Base-by-base conservation (phyloP, 2,329 filamentous ascomycete species). In the Cryphonectria naterciae region DNA sequence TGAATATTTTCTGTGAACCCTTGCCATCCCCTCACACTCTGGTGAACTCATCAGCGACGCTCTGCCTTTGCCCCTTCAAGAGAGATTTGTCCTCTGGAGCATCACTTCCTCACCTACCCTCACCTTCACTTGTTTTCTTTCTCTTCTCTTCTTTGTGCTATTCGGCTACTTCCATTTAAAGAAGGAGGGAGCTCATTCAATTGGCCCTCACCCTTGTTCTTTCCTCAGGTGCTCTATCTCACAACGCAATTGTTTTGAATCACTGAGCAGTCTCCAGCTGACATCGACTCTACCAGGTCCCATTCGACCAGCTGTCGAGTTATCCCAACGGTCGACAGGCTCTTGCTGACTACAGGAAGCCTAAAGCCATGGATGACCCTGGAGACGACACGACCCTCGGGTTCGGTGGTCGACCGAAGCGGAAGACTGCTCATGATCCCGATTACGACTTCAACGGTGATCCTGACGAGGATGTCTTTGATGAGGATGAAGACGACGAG, bases 371-470 rank as follows among this genome's bases (percentile, higher is more conserved):
- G 67, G 61, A 65, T 52, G 58, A 66, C 56, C 46, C 66, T 15
- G 68, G 73, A 3, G 69, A 72, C 7, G 66, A 69, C n/a, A 58
- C 41, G 54, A 4, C 52, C 15, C 13, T 73, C n/a, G 54, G 63
- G 41, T 70, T 58, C 46, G 49, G 65, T 32, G 65, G 68, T 28
- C 71, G 67, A 43, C 66, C 68, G 32, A 71, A 70, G 58, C 65
- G 70, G 41, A 72, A 68, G 25, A 71, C 63, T 37, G 78, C 77
- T 3, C 78, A 78, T 15, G 79, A 81, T 73, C 77, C 79, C 58
- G 70, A 81, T 17, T 77, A 77, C 3, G 77, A 75, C 60, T 72
- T 71, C 19, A 25, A 67, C 25, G 66, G 37, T 15, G 63, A 74
- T 7, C 46, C 62, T 25, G 72, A 77, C 35, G 75, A 76, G 19